Percentiles rank a stretch among this genome's conserved stretches.
Evolutionary conservation across 2,329 filamentous ascomycete genomes (phyloP).

Genomic region (Botrytis fabae): DNA sequence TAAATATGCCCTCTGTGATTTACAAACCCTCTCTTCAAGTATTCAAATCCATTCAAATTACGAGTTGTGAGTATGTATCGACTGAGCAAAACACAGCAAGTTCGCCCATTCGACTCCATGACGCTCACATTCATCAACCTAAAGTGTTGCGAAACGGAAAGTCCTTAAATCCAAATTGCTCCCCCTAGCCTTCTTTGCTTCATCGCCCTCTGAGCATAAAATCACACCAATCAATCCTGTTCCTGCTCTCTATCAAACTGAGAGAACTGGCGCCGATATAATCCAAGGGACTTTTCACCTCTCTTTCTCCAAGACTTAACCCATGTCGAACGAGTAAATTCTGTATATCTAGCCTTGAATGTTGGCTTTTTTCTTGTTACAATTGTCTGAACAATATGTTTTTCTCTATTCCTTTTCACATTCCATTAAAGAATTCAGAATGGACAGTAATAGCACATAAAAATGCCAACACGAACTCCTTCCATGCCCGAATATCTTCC

Average conservation of each 20-base stretch:
- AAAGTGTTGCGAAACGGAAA: too few species aligned
- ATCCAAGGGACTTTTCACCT: not conserved
- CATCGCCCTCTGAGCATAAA: not conserved
- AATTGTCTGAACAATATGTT: not conserved
- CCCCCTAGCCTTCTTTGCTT: too few species aligned
- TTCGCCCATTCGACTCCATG: not conserved
- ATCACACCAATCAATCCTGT: not conserved
- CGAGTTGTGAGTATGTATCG: not conserved
- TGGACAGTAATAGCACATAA: not conserved
- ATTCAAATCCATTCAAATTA: not conserved
- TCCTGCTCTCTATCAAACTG: not conserved
- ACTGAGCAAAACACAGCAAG: not conserved
- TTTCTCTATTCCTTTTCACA: not conserved
- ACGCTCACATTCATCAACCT: not conserved
- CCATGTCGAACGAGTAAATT: not conserved
- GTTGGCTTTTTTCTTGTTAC: not conserved
- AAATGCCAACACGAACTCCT: not conserved
- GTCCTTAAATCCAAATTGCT: too few species aligned
- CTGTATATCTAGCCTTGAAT: not conserved
- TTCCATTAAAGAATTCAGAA: not conserved
- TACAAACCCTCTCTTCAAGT: not conserved
- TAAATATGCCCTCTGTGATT: not conserved
- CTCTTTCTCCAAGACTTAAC: not conserved
- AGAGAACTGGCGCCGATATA: rapidly evolving
- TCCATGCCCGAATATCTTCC: not conserved